Conservation (phyloP, 495 filamentous ascomycete species). For the Cudoniella acicularis region DNA sequence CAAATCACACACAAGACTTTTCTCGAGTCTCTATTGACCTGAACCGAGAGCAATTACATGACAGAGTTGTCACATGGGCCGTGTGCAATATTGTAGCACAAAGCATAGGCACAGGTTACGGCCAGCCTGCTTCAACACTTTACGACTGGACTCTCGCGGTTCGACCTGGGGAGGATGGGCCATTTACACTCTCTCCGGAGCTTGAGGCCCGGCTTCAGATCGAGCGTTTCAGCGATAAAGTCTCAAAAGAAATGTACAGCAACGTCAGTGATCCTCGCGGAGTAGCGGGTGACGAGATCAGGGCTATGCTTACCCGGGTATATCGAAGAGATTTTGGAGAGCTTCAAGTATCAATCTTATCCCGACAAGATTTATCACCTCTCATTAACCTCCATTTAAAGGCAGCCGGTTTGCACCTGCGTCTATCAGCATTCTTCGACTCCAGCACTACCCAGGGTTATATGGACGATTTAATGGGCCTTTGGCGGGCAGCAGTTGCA, state of each 20-base stretch:
- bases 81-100: constrained; percentile 93
- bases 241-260: constrained; percentile 81
- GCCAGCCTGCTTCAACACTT: constrained; percentile 81
- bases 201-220: constrained; percentile 69
- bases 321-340: constrained; percentile 54
- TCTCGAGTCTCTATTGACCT: constrained; percentile 77
- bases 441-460: constrained; percentile 70
- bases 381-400: constrained; percentile 71
- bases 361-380: constrained; percentile 46
- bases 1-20: constrained; percentile 88
- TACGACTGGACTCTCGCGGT: constrained; percentile 82
- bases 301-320: constrained; percentile 61
- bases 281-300: constrained; percentile 64
- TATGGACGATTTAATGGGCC: constrained; percentile 67
- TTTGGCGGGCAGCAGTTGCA: constrained; percentile 70
- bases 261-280: constrained; percentile 73
- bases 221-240: constrained; percentile 78
- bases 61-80: constrained; percentile 86
- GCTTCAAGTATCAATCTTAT: constrained; percentile 47
- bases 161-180: constrained; percentile 57
- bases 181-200: constrained; percentile 63
- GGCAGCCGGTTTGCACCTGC: constrained; percentile 77
- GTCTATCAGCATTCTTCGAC: constrained; percentile 86
- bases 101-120: constrained; percentile 84
- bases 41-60: constrained; percentile 78